These are phyloP conservation scores for Xerocomus nothofagi DNA, from an alignment of 1,284 basidiomycete genomes.

Conservation along the genomic window DNA sequence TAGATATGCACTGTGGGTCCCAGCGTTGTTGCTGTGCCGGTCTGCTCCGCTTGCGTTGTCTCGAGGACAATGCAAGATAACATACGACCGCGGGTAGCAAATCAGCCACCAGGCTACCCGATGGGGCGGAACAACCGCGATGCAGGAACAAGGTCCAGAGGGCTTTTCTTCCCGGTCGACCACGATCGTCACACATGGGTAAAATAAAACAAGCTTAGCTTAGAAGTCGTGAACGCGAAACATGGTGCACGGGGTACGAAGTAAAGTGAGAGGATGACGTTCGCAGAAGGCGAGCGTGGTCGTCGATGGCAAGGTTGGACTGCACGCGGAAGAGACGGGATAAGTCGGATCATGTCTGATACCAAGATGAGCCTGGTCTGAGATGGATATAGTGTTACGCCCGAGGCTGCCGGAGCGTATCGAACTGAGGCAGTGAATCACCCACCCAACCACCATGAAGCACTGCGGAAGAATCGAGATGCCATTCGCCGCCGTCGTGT, in stretches of 20 bases:
- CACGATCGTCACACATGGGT: constrained; percentile 10
- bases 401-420: constrained; percentile 12
- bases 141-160: constrained; percentile 11
- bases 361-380: constrained; percentile 3
- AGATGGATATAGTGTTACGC: constrained; percentile 19
- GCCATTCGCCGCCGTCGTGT: constrained; percentile 3
- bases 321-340: constrained; percentile 21
- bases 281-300: neutral
- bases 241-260: neutral
- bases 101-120: constrained; percentile 16
- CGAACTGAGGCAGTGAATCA: constrained; percentile 11
- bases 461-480: constrained; percentile 7
- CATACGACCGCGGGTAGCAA: neutral
- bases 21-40: constrained; percentile 4
- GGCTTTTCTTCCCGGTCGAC: neutral
- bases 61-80: constrained; percentile 16
- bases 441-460: neutral
- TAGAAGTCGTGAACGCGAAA: constrained; percentile 3
- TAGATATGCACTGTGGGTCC: constrained; percentile 21
- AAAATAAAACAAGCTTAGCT: neutral
- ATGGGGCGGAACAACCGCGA: constrained; percentile 23
- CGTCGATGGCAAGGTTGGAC: neutral
- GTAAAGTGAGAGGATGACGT: constrained; percentile 2
- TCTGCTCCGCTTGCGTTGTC: constrained; percentile 8
- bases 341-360: constrained; percentile 20